Evolutionary conservation across 305 asterid species (phyloP), one percentile per base, ranked within the genome.

Genomic region (Rubia occidens): DNA sequence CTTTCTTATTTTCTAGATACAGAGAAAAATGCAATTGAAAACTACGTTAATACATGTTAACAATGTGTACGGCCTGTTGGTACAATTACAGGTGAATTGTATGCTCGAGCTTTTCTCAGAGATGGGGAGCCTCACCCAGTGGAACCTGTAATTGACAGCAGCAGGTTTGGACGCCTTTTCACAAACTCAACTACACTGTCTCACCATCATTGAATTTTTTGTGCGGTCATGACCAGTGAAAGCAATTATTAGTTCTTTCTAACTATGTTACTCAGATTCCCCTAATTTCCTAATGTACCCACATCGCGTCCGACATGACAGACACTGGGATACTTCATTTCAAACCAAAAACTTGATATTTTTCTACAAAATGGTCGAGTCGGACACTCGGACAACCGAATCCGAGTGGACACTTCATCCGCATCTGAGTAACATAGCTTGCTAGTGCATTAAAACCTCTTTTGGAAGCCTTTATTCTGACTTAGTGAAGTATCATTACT

Each of bases 51-150:
- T 70, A 60, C 75, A 68, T 39, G 70, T 32, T 51, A 13, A 64
- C 49, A 15, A 66, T 67, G 44, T 26, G 51, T 68, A 37, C 60
- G 18, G 18, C 66, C 70, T 58, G 26, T 45, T 32, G 70, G 64
- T 39, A 71, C 35, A 32, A 73, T 76, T 59, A 76, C 71, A 93
- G 98, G 98, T 73, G 98, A 94, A 77, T 75, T 94, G 68, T 94
- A 94, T 86, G 98, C 98, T 59, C 95, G 94, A 73, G 95, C 98
- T 43, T 94, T 90, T 87, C 75, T 94, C 73, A 84, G 95, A 82
- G 98, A 88, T 5, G 97, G 98, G 71, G 98, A 94, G 74, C 97
- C 88, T 44, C 97, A 94, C 78, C 98, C 98, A 11, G 93, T 90
- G 82, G 98, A 94, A 85, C 70, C 97, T 77, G 98, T 94, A 74